Evolutionary conservation across 2,329 filamentous ascomycete species (phyloP).

Genomic region (Aureobasidium pullulans): DNA sequence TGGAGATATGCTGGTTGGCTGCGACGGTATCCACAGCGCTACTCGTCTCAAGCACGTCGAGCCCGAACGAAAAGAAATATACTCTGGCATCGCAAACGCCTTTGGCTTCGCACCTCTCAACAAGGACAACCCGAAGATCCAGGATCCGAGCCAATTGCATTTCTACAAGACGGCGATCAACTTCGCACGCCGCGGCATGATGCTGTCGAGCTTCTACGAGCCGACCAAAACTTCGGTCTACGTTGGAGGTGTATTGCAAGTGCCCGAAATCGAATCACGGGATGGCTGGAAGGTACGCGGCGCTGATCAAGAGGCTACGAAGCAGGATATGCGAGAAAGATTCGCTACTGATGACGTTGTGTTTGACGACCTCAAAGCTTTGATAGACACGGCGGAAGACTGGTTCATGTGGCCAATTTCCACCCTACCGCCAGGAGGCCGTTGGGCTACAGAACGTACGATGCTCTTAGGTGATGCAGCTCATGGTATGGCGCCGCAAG

Average conservation of each 20-base stretch:
- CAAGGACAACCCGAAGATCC: slow-evolving; percentile 12
- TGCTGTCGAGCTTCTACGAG: slow-evolving; percentile 37
- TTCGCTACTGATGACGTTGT: slow-evolving; percentile 34
- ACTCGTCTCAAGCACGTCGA: slow-evolving; percentile 39
- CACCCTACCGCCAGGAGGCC: slow-evolving; percentile 36
- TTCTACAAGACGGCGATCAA: slow-evolving; percentile 39
- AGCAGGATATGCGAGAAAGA: slow-evolving; percentile 33
- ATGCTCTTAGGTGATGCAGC: slow-evolving; percentile 41
- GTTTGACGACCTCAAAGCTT: slow-evolving; percentile 28
- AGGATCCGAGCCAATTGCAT: slow-evolving; percentile 20
- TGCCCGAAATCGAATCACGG: slow-evolving; percentile 34
- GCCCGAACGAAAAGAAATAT: slow-evolving; percentile 34
- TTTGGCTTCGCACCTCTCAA: slow-evolving; percentile 38
- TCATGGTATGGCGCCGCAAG: slow-evolving; percentile 46
- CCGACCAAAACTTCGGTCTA: slow-evolving; percentile 32
- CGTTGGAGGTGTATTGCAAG: slow-evolving; percentile 39
- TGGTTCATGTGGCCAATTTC: slow-evolving; percentile 42
- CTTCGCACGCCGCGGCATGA: slow-evolving; percentile 38
- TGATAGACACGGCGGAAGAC: slow-evolving; percentile 36
- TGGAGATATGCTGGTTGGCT: slow-evolving; percentile 30
- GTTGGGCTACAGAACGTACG: slow-evolving; percentile 37
- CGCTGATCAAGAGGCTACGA: slow-evolving; percentile 35
- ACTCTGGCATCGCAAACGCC: slow-evolving; percentile 40
- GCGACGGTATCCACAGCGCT: slow-evolving; percentile 33
- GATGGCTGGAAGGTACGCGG: slow-evolving; percentile 40